Evolutionary conservation across 176 grass and related monocot genomes (phyloP), one percentile per base, ranked within the genome.

Genomic region (Typha latifolia): DNA sequence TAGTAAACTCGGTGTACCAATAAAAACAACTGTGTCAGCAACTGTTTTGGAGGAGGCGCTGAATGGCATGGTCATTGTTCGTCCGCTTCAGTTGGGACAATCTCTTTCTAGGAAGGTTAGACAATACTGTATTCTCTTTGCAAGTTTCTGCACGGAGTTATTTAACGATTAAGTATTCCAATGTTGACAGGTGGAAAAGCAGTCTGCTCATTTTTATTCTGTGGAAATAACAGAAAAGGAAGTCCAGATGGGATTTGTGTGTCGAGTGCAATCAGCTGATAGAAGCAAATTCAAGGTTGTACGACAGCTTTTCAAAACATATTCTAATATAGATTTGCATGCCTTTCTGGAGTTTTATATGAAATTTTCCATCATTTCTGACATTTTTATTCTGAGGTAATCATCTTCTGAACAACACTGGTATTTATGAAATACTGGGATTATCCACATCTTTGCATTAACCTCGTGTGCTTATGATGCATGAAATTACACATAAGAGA

Each of bases 211-310:
- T 76, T 99, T 99, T 61, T 99, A 93, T 74, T 90, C 89, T 21
- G 77, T 99, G 48, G 83, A 90, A 66, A 83, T 99, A 85, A 87
- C 94, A 72, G 89, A 87, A 75, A 84, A 73, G 69, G 84, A 90
- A 75, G 85, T 86, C 49, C 76, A 82, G 72, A 81, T 76, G 70
- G 94, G 94, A 68, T 57, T 99, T 26, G 89, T 99, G 80, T 99
- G 94, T 51, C 89, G 84, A 61, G 94, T 90, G 32, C 72, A 87
- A 69, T 90, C 94, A 69, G 77, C 86, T 69, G 81, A 82, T 68
- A 93, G 78, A 83, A 99, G 94, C 74, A 99, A 99, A 90, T 99
- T 99, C 77, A 99, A 99, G 94, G 94, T 99, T 63, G 18, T 79
- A 68, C 3, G 15, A 59, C 53, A 59, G 16, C 53, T 59, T 15